A percentile compares a stretch with the other conserved stretches of the same genome.
phyloP scores from a whole-genome alignment of 2,329 filamentous ascomycete species.

The Ophiostoma ips region DNA sequence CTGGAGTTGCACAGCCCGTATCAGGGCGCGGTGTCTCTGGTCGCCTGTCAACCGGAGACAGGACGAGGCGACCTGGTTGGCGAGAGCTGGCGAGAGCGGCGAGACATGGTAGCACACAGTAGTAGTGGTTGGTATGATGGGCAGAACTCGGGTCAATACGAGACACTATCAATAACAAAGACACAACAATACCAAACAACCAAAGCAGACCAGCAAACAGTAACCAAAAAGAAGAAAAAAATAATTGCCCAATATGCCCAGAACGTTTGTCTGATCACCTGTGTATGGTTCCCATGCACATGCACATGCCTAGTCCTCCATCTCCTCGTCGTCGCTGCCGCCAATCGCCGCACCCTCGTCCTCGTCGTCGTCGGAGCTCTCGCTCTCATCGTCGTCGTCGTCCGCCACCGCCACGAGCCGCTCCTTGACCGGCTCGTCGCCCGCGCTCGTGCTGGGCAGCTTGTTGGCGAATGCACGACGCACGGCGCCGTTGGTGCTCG shows the following conservation, averaged over 20 bases:
- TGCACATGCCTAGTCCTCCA: conserved; percentile 32
- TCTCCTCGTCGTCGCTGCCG: conserved; percentile 29
- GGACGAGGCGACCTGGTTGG: no score
- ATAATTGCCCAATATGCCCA: background rate
- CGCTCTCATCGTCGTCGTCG: conserved; percentile 37
- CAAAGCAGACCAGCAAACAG: no score
- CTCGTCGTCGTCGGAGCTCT: conserved; percentile 31
- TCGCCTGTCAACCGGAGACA: no score
- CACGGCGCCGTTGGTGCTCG: conserved; percentile 79
- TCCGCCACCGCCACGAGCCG: conserved; percentile 69
- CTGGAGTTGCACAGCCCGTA: no score
- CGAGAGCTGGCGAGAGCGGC: background rate
- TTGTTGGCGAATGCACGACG: conserved; percentile 68
- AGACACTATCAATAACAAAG: no score
- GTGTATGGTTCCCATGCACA: background rate
- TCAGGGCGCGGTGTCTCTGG: no score
- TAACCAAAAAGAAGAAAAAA: background rate
- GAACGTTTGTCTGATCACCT: no score
- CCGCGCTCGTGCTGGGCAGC: conserved; percentile 40
- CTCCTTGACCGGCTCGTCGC: conserved; percentile 45
- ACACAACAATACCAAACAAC: no score
- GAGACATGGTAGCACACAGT: background rate
- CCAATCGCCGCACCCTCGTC: conserved; percentile 22
- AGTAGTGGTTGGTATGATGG: no score
- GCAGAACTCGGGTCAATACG: no score